Evolutionary conservation across 352 stramenopile genomes (phyloP).

Genomic region (Pythium apleroticum): DNA sequence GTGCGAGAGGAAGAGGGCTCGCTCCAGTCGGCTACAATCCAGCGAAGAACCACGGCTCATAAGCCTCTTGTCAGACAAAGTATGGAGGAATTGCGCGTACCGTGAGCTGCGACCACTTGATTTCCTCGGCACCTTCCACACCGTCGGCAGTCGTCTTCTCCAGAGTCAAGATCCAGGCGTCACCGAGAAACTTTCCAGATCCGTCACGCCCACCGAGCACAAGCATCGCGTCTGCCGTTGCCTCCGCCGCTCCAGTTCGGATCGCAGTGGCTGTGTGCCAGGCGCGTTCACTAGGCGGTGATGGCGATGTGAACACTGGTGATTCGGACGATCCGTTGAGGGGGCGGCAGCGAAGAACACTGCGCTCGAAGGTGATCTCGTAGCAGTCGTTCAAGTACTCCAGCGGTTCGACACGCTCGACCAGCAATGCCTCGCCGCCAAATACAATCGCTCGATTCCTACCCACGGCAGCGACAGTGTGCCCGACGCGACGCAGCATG

Average conservation of each 20-base stretch:
- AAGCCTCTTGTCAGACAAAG: not conserved
- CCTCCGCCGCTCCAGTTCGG: slow-evolving; percentile 4
- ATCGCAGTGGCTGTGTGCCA: slow-evolving; percentile 45
- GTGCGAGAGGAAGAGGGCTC: slow-evolving; percentile 50
- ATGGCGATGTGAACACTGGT: slow-evolving; percentile 1
- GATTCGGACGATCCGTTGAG: slow-evolving; percentile 14
- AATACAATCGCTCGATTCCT: slow-evolving; percentile 42
- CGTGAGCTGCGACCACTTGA: slow-evolving; percentile 41
- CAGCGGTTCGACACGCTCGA: not conserved
- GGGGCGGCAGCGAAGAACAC: slow-evolving; percentile 39
- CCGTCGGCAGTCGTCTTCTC: slow-evolving; percentile 6
- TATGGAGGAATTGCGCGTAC: slow-evolving; percentile 14
- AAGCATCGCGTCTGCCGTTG: slow-evolving; percentile 38
- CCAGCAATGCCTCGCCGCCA: slow-evolving; percentile 41
- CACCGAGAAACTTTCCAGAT: slow-evolving; percentile 34
- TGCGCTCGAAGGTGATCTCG: slow-evolving; percentile 42
- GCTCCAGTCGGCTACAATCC: slow-evolving; percentile 39
- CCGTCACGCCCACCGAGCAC: slow-evolving; percentile 47
- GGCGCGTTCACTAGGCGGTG: slow-evolving; percentile 28
- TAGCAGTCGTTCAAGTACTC: slow-evolving; percentile 38
- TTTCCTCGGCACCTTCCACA: slow-evolving; percentile 12
- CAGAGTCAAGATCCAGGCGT: slow-evolving; percentile 49
- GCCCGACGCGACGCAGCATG: slow-evolving; percentile 52
- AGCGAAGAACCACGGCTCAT: not conserved
- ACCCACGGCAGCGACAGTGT: slow-evolving; percentile 34